Base-by-base conservation (phyloP, 2,329 filamentous ascomycete species). In the Helotiales sp. region DNA sequence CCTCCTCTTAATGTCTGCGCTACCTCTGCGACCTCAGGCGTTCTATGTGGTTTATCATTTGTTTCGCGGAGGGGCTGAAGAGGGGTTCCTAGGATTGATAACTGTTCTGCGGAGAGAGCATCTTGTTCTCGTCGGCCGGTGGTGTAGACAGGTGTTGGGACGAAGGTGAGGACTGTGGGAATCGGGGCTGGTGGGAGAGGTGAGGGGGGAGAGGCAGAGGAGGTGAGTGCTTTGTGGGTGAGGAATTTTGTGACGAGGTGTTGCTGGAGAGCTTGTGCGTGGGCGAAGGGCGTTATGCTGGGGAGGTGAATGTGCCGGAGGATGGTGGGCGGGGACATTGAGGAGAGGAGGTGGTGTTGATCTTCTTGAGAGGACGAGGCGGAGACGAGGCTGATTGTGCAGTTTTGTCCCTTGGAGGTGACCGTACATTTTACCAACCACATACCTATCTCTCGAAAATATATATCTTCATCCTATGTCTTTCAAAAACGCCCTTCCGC, bases 91-190 rank as follows among this genome's bases (percentile, higher is more conserved):
- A 87, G 74, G 2, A 76, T 74, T 3, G 67, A 69, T 1, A 76
- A 72, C 64, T 87, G 81, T 1, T 67, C 64, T 0, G 68, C 52
- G 1, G 77, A 75, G 2, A 90, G 73, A 2, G 75, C 72, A 71
- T 72, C 56, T 1, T 77, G 67, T 69, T 97, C 92, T 30, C 95
- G 89, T 5, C 93, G 88, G 54, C 95, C 95, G 63, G 93, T 89
- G 13, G 93, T 97, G 75, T 95, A 97, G 47, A 92, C 91, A 1
- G 93, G 91, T 31, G 81, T 76, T 48, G 92, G 89, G 54, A 90
- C 87, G 74, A 96, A 95, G 63, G 91, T 92, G 62, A 98, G 79
- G 63, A 98, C 79, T 30, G 84, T 85, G 25, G 91, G 90, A 13
- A 79, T 76, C 1, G 88, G 88, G 4, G 75, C 19, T 8, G 57